Evolutionary conservation across 805 yeast species (phyloP).

Genomic region (Candida boidinii): DNA sequence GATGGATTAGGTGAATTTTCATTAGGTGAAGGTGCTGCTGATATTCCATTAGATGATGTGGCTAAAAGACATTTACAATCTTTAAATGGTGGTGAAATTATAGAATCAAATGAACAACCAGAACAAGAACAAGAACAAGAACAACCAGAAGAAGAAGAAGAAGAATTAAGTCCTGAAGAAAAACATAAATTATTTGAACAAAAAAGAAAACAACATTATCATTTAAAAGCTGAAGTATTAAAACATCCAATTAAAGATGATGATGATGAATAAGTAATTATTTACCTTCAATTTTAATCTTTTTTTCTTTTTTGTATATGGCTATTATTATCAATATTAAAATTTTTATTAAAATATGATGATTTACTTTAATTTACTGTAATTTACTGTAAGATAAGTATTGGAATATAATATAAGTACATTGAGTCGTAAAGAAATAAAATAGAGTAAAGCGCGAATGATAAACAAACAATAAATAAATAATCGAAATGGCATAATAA

Average conservation of each 20-base stretch:
- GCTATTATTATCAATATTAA: constrained; percentile 1
- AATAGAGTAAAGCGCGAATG: neutral
- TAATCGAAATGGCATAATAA: neutral
- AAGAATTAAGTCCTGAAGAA: constrained; percentile 41
- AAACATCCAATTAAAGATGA: constrained; percentile 29
- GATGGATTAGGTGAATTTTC: constrained; percentile 41
- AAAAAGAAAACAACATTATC: constrained; percentile 74
- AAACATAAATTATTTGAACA: constrained; percentile 66
- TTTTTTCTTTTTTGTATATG: too few relatives aligned
- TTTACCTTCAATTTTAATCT: too few relatives aligned
- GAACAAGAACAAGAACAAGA: constrained; percentile 13
- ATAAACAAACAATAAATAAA: neutral
- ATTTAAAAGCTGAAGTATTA: constrained; percentile 42
- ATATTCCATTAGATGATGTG: constrained; percentile 23
- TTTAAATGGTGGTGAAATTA: constrained; percentile 33
- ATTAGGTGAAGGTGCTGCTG: constrained; percentile 43
- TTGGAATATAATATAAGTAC: too few relatives aligned
- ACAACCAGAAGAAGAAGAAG: constrained; percentile 28
- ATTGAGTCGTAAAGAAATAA: neutral
- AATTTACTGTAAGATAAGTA: too few relatives aligned
- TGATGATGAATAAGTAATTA: constrained; percentile 26
- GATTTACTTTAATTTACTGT: too few relatives aligned
- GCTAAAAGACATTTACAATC: constrained; percentile 18
- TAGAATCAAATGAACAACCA: constrained; percentile 10
- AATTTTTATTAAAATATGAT: neutral